Evolutionary conservation across 352 stramenopile genomes (phyloP).

Genomic region (Globisporangium paddicum): DNA sequence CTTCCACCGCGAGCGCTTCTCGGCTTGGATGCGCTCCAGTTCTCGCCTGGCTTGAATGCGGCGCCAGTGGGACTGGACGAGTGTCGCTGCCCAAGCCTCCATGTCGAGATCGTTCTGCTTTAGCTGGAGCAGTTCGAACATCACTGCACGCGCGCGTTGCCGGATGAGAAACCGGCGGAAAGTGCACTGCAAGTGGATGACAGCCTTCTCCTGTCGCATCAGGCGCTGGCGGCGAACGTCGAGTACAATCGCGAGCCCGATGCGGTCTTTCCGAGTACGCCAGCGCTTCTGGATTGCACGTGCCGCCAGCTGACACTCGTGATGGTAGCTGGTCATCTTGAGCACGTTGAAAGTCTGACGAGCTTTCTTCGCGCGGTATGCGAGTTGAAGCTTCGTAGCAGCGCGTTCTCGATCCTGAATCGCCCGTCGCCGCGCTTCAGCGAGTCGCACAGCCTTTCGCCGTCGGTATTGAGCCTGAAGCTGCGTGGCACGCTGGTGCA

Average conservation of each 20-base stretch:
- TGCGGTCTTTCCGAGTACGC: slow-evolving; percentile 36
- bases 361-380: slow-evolving; percentile 44
- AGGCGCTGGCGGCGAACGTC: slow-evolving; percentile 30
- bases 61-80: slow-evolving; percentile 71
- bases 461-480: slow-evolving; percentile 57
- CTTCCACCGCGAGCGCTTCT: slow-evolving; percentile 85
- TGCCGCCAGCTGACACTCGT: slow-evolving; percentile 28
- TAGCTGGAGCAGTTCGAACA: slow-evolving; percentile 37
- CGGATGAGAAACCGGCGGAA: slow-evolving; percentile 43
- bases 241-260: slow-evolving; percentile 31
- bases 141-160: slow-evolving; percentile 32
- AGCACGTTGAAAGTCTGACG: slow-evolving; percentile 40
- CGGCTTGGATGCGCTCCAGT: slow-evolving; percentile 26
- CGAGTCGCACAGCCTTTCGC: slow-evolving; percentile 26
- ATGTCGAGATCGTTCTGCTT: slow-evolving; percentile 50
- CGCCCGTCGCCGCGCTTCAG: slow-evolving; percentile 20
- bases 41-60: slow-evolving; percentile 29
- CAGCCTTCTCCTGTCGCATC: slow-evolving; percentile 27
- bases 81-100: slow-evolving; percentile 57
- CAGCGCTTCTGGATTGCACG: slow-evolving; percentile 50
- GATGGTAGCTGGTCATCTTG: slow-evolving; percentile 31
- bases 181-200: slow-evolving; percentile 38
- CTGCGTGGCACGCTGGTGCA: slow-evolving; percentile 31
- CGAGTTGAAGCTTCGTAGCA: slow-evolving; percentile 52
- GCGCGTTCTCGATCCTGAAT: slow-evolving; percentile 33